Conservation (phyloP, 768 basidiomycete genomes). For the Serendipita sp. region DNA sequence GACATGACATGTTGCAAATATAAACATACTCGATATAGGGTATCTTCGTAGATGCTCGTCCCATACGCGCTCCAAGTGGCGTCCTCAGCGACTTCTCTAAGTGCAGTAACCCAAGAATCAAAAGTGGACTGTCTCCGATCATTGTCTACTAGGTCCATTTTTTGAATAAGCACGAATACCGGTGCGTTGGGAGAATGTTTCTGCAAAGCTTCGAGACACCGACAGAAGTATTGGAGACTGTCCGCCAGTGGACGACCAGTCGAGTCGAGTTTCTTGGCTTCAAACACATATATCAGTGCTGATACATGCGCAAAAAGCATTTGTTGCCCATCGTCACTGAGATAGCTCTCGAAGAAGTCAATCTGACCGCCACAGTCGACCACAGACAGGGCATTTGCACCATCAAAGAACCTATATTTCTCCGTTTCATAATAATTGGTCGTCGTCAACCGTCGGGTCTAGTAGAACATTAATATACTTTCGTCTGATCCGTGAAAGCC, state of each 20-base stretch:
- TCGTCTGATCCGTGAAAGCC: constrained; percentile 29
- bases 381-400: constrained; percentile 85
- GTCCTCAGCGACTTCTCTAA: constrained; percentile 39
- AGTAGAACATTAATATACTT: constrained; percentile 39
- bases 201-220: constrained; percentile 70
- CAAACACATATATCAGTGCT: constrained; percentile 97
- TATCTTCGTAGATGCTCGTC: constrained; percentile 96
- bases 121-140: constrained; percentile 38
- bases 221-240: constrained; percentile 78
- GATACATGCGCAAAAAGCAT: constrained; percentile 87
- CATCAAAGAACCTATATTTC: constrained; percentile 92
- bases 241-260: constrained; percentile 48
- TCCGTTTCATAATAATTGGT: constrained; percentile 91
- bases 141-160: constrained; percentile 85
- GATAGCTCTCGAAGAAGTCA: constrained; percentile 94
- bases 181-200: constrained; percentile 67
- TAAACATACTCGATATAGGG: constrained; percentile 65
- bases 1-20: neutral
- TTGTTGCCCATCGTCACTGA: constrained; percentile 77
- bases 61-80: constrained; percentile 58
- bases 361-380: constrained; percentile 99
- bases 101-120: constrained; percentile 55
- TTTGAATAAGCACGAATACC: constrained; percentile 85
- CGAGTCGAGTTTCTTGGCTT: constrained; percentile 41
- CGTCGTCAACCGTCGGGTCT: constrained; percentile 72